Percentiles rank a stretch among this genome's conserved stretches.
phyloP scores from a whole-genome alignment of 306 rosid genomes.

The Sophora flavescens region DNA sequence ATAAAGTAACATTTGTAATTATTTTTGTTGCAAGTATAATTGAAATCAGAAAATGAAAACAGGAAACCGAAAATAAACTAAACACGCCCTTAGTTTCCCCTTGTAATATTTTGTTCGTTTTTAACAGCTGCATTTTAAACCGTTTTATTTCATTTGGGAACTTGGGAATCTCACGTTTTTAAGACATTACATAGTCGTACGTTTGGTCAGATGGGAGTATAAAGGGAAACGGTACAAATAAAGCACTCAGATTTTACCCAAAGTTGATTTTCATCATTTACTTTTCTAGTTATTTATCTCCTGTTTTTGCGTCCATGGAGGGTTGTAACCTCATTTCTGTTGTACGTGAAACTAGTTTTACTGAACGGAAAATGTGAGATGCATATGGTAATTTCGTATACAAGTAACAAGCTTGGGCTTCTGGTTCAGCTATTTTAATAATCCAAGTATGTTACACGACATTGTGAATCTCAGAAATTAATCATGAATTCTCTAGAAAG shows the following conservation, averaged over 20 bases:
- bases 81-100: background rate
- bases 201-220: background rate
- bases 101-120: background rate
- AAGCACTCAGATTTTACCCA: no score
- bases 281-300: no score
- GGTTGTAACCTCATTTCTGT: no score
- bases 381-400: background rate
- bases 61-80: no score
- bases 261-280: no score
- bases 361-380: background rate
- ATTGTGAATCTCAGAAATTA: background rate
- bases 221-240: background rate
- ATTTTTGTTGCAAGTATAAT: no score
- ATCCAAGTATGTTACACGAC: background rate
- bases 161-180: background rate
- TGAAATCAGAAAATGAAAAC: no score
- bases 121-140: background rate
- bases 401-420: background rate
- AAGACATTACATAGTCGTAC: background rate
- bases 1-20: no score
- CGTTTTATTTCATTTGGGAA: background rate
- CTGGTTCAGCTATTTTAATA: background rate
- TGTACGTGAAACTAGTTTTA: no score
- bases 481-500: background rate
- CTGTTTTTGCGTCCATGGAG: no score